Percentiles rank a stretch among this genome's conserved stretches.
Conservation (phyloP, 805 yeast genomes). For the Sugiyamaella chiloensis region DNA sequence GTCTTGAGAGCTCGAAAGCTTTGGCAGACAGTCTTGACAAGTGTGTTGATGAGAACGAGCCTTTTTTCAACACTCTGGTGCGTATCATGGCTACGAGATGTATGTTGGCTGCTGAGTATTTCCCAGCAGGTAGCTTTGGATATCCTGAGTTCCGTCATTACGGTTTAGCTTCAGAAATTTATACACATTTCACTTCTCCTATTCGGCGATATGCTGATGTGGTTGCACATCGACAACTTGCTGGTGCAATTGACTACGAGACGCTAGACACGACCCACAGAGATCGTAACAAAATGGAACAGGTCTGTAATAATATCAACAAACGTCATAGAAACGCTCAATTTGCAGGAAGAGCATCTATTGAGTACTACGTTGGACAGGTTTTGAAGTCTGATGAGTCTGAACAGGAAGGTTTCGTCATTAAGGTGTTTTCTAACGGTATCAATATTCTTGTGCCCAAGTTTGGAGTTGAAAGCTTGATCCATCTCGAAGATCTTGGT, state of each 20-base stretch:
- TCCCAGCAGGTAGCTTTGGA: conserved; percentile 84
- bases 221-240: conserved; percentile 94
- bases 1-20: conserved; percentile 82
- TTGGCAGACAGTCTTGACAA: conserved; percentile 91
- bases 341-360: conserved; percentile 97
- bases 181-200: conserved; percentile 98
- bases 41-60: conserved; percentile 77
- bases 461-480: conserved; percentile 93
- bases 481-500: conserved; percentile 70
- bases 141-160: conserved; percentile 93
- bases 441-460: conserved; percentile 91
- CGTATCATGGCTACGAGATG: conserved; percentile 98
- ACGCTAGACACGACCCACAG: conserved; percentile 75
- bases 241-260: conserved; percentile 97
- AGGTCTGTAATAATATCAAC: conserved; percentile 84
- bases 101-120: conserved; percentile 99
- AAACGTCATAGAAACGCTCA: conserved; percentile 96
- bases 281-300: conserved; percentile 86
- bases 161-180: conserved; percentile 95
- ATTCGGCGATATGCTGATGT: conserved; percentile 97
- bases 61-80: conserved; percentile 86
- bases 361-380: conserved; percentile 97
- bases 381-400: conserved; percentile 84
- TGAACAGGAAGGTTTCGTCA: conserved; percentile 83
- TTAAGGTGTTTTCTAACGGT: conserved; percentile 91